A percentile compares a stretch with the other conserved stretches of the same genome.
Evolutionary conservation across 768 basidiomycete species (phyloP).

Genomic region (Aureoboletus auriporus): DNA sequence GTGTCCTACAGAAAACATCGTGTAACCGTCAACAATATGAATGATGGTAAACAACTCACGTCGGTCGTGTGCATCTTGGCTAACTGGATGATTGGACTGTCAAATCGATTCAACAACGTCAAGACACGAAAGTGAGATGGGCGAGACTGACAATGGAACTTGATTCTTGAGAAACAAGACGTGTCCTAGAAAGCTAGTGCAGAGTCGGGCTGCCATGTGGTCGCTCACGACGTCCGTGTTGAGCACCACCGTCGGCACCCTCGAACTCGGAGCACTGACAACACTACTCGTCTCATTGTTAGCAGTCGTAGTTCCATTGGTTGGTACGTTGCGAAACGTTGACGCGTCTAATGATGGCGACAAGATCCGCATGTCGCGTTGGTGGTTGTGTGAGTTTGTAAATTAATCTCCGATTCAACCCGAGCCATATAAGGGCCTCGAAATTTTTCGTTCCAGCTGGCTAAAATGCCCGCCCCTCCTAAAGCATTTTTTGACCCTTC

Average conservation of each 20-base stretch:
- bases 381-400: background rate
- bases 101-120: background rate
- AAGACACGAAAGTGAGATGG: background rate
- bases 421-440: too few species aligned
- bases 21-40: background rate
- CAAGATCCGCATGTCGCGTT: slow-evolving; percentile 12
- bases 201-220: slow-evolving; percentile 59
- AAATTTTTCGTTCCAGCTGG: slow-evolving; percentile 10
- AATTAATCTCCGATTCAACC: slow-evolving; percentile 13
- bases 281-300: too few species aligned
- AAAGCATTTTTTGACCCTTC: slow-evolving; percentile 58
- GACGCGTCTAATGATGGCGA: background rate
- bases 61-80: slow-evolving; percentile 47
- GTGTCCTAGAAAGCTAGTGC: slow-evolving; percentile 60
- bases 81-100: slow-evolving; percentile 65
- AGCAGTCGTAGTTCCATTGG: background rate
- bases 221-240: slow-evolving; percentile 52
- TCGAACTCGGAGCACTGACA: background rate
- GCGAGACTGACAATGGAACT: slow-evolving; percentile 62
- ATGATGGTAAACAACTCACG: slow-evolving; percentile 26
- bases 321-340: background rate
- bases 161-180: slow-evolving; percentile 77
- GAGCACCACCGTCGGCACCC: slow-evolving; percentile 41
- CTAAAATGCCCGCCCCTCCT: slow-evolving; percentile 33
- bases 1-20: slow-evolving; percentile 30